These are phyloP conservation scores for Solanum dulcamara DNA, from an alignment of 257 asterid genomes.

Conservation along the genomic window DNA sequence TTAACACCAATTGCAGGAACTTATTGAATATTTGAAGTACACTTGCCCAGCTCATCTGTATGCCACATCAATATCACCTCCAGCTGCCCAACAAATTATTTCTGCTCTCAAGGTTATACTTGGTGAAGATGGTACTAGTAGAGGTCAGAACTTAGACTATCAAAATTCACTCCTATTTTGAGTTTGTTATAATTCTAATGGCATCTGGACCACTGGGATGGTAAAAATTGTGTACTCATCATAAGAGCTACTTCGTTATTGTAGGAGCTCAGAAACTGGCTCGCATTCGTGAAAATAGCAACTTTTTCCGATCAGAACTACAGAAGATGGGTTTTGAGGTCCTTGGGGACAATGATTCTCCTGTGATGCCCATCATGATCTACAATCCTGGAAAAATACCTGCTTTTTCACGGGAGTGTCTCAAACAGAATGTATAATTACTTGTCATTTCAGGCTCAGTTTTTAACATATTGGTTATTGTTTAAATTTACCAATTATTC, in stretches of 20 bases:
- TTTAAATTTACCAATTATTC: neutral
- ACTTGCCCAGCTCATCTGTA: conserved; percentile 94
- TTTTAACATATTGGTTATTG: neutral
- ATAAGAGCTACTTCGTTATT: conserved; percentile 2
- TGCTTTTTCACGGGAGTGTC: conserved; percentile 96
- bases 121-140: conserved; percentile 96
- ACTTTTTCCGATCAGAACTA: conserved; percentile 81
- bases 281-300: conserved; percentile 81
- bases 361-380: conserved; percentile 98
- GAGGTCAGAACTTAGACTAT: conserved; percentile 42
- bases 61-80: conserved; percentile 95
- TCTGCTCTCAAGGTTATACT: conserved; percentile 82
- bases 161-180: neutral
- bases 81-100: conserved; percentile 89
- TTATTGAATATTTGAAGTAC: conserved; percentile 72
- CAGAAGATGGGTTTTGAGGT: conserved; percentile 99
- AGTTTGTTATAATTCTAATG: neutral
- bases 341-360: conserved; percentile 94
- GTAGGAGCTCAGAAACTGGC: conserved; percentile 92
- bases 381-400: conserved; percentile 96
- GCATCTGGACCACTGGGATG: neutral
- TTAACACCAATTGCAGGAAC: conserved; percentile 42
- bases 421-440: conserved; percentile 55
- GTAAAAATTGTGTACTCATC: neutral
- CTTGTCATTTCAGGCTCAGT: neutral